These are phyloP conservation scores for Eimeria tenella DNA, from an alignment of 169 alveolate species.

Conservation along the genomic window DNA sequence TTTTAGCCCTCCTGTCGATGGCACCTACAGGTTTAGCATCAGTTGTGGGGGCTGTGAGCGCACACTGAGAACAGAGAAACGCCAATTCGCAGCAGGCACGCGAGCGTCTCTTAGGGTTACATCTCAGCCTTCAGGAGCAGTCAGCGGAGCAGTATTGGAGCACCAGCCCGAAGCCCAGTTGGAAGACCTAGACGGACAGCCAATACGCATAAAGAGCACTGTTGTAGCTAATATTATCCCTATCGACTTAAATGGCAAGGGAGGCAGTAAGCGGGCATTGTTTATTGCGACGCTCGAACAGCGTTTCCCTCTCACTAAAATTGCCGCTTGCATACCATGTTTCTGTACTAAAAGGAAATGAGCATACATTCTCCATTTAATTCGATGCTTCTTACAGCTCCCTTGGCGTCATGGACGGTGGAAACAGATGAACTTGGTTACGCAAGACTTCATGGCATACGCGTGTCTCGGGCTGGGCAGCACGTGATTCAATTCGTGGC, in stretches of 20 bases:
- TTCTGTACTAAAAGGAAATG: neutral
- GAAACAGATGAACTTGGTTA: conserved; percentile 43
- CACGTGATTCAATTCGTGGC: conserved; percentile 38
- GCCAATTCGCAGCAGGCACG: conserved; percentile 46
- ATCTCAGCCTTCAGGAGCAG: conserved; percentile 62
- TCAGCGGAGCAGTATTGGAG: conserved; percentile 29
- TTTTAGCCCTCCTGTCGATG: conserved; percentile 58
- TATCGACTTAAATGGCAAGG: neutral
- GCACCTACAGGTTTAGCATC: conserved; percentile 50
- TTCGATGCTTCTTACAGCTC: conserved; percentile 26
- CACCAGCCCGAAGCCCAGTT: conserved; percentile 67
- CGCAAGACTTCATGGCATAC: conserved; percentile 34
- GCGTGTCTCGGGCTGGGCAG: conserved; percentile 41
- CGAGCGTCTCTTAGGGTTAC: neutral
- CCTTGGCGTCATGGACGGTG: conserved; percentile 47
- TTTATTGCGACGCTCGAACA: no score
- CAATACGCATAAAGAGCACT: neutral
- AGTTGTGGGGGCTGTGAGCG: conserved; percentile 61
- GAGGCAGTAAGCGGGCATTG: neutral
- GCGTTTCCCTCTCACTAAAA: no score
- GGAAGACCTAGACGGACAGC: conserved; percentile 33
- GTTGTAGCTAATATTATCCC: conserved; percentile 35
- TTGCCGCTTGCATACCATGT: no score
- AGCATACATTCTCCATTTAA: neutral
- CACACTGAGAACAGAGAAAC: conserved; percentile 40